Percentiles rank a stretch among this genome's conserved stretches.
These are phyloP conservation scores for Jacaranda copaia DNA, from an alignment of 257 asterid genomes.

Conservation along the genomic window DNA sequence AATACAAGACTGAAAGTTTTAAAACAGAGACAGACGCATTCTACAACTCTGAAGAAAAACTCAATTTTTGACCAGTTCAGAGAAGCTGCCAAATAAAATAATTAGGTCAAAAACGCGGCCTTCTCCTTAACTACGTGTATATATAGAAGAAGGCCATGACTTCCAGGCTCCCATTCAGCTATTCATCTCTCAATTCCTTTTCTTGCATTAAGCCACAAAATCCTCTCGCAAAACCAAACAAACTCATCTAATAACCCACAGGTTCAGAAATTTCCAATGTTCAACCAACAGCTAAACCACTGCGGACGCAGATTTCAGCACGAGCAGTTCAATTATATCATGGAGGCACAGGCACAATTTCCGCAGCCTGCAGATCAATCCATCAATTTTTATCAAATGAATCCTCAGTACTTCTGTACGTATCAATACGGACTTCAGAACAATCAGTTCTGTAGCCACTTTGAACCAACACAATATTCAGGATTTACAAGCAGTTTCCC, in stretches of 20 bases:
- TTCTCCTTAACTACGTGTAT: not conserved
- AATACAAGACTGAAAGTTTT: too few species aligned
- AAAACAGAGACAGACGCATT: not conserved
- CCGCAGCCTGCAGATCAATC: not conserved
- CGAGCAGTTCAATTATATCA: too few species aligned
- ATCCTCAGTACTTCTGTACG: not conserved
- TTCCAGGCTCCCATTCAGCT: not conserved
- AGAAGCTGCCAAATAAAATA: too few species aligned
- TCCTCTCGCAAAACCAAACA: too few species aligned
- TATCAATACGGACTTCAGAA: not conserved
- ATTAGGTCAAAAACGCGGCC: conserved; percentile 7
- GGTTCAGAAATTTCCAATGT: not conserved
- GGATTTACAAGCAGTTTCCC: not conserved
- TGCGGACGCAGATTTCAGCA: not conserved
- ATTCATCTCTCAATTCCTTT: not conserved
- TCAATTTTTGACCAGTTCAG: conserved; percentile 13
- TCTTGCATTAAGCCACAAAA: too few species aligned
- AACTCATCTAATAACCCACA: too few species aligned
- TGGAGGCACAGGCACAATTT: too few species aligned
- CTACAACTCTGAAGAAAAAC: not conserved
- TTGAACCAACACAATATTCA: not conserved
- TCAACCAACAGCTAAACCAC: not conserved
- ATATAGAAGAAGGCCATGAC: conserved; percentile 7
- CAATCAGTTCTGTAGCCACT: not conserved
- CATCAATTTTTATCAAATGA: not conserved